phyloP scores from a whole-genome alignment of 768 basidiomycete species.

The Tulasnella calospora region DNA sequence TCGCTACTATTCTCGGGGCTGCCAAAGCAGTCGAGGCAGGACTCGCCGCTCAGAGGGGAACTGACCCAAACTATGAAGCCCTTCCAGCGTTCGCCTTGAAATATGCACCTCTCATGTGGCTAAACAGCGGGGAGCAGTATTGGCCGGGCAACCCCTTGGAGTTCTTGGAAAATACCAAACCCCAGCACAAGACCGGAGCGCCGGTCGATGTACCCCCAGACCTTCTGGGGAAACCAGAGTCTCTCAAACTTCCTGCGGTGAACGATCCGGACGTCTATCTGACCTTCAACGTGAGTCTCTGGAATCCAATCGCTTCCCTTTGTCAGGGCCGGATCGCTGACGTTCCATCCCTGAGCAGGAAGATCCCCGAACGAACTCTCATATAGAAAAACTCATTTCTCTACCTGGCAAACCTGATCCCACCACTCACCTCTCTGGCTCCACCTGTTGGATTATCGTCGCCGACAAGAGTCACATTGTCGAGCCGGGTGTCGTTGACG shows the following conservation, averaged over 20 bases:
- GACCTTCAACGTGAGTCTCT: conserved; percentile 7
- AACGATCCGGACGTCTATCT: conserved; percentile 17
- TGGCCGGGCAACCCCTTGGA: conserved; percentile 18
- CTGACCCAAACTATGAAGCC: background rate
- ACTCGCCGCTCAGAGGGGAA: background rate
- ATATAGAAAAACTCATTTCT: conserved; percentile 13
- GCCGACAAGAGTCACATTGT: conserved; percentile 15
- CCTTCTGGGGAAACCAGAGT: conserved; percentile 1
- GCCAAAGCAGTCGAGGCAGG: background rate
- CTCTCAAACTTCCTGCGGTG: conserved; percentile 14
- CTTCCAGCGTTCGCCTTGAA: conserved; percentile 15
- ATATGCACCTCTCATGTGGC: conserved; percentile 23
- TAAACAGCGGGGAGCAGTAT: conserved; percentile 12
- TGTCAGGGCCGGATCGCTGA: background rate
- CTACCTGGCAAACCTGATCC: conserved; percentile 19
- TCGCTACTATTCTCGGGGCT: background rate
- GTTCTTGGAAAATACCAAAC: conserved; percentile 3
- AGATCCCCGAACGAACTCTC: conserved; percentile 13
- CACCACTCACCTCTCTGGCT: background rate
- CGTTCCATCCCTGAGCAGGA: background rate
- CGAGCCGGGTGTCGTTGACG: conserved; percentile 14
- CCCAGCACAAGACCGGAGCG: background rate
- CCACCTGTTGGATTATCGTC: conserved; percentile 14
- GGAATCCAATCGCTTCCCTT: too few relatives aligned
- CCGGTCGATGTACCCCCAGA: conserved; percentile 13